phyloP scores from a whole-genome alignment of 2,329 filamentous ascomycete species.

The Endocalyx cinctus region DNA sequence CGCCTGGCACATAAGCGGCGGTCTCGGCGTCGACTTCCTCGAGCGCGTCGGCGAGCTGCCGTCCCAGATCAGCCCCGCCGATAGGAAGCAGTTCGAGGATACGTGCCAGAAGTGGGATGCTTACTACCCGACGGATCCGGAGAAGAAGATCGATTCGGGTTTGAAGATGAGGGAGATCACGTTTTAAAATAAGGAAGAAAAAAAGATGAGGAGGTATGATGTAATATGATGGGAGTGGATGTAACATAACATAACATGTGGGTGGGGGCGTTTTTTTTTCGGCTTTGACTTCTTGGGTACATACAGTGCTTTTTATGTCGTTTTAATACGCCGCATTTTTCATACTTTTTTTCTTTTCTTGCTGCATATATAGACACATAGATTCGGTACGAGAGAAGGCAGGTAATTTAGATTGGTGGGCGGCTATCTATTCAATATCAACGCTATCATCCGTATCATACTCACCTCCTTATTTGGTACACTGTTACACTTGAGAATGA shows the following conservation, averaged over 20 bases:
- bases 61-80: slow-evolving; percentile 8
- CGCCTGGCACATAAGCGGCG: slow-evolving; percentile 44
- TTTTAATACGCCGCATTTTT: neutral
- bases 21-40: slow-evolving; percentile 48
- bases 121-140: slow-evolving; percentile 5
- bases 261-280: too few relatives aligned
- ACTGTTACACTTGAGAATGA: too few relatives aligned
- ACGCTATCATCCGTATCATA: too few relatives aligned
- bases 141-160: slow-evolving; percentile 2
- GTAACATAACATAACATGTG: too few relatives aligned
- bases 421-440: too few relatives aligned
- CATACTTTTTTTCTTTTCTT: neutral
- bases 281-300: neutral
- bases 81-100: slow-evolving; percentile 8
- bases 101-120: slow-evolving; percentile 13
- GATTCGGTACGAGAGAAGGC: too few relatives aligned
- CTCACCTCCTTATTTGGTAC: too few relatives aligned
- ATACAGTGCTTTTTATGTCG: neutral
- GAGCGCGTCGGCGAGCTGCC: slow-evolving; percentile 26
- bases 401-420: too few relatives aligned
- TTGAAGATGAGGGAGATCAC: neutral
- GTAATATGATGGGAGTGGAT: neutral
- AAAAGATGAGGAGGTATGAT: neutral
- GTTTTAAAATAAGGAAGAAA: too few relatives aligned
- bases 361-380: too few relatives aligned